phyloP scores from a whole-genome alignment of 75 land plant species.

The Pinus albicaulis region DNA sequence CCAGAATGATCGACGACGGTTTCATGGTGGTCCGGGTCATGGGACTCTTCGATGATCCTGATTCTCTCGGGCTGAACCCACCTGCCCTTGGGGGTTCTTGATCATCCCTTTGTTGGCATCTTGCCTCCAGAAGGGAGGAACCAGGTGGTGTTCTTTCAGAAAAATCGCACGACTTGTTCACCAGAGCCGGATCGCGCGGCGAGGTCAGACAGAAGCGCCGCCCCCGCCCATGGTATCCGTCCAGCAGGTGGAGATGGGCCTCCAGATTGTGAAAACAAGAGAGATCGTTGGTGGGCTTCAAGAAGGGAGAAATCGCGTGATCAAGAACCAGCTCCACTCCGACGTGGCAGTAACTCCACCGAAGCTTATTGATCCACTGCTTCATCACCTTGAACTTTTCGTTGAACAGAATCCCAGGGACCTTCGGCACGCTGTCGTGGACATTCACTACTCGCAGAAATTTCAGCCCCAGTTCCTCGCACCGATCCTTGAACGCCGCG shows the following conservation, averaged over 20 bases:
- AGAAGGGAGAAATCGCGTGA: conserved; percentile 46
- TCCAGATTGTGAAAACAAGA: too few relatives aligned
- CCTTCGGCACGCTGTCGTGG: conserved; percentile 21
- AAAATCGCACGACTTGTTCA: conserved; percentile 59
- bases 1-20: too few relatives aligned
- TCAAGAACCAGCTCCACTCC: conserved; percentile 58
- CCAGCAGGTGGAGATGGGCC: too few relatives aligned
- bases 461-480: conserved; percentile 33
- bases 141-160: conserved; percentile 16
- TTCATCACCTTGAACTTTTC: too few relatives aligned
- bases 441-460: conserved; percentile 49
- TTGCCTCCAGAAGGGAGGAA: too few relatives aligned
- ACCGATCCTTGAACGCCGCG: background rate
- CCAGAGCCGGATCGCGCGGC: conserved; percentile 50
- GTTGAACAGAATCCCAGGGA: too few relatives aligned
- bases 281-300: conserved; percentile 12
- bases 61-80: too few relatives aligned
- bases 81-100: conserved; percentile 25
- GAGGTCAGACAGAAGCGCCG: conserved; percentile 22
- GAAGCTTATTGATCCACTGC: too few relatives aligned
- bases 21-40: too few relatives aligned
- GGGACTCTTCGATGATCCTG: too few relatives aligned
- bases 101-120: conserved; percentile 40
- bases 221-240: background rate
- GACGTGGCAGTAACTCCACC: conserved; percentile 28